A percentile compares a stretch with the other conserved stretches of the same genome.
These are phyloP conservation scores for Calocybe indica DNA, from an alignment of 768 basidiomycete genomes.

Conservation along the genomic window DNA sequence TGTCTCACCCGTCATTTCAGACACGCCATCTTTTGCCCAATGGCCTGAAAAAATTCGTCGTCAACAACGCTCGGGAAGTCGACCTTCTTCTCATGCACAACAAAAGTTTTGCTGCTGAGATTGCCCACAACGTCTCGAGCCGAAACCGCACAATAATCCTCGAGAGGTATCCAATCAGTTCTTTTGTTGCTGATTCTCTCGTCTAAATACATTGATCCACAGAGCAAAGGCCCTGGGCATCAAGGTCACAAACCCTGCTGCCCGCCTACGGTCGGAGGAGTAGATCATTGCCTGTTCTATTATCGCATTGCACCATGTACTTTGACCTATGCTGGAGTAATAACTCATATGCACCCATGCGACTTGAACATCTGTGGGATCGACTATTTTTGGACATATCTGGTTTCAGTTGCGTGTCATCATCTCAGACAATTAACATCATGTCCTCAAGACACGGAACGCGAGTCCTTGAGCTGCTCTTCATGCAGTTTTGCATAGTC, in stretches of 20 bases:
- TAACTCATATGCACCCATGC: slow-evolving; percentile 42
- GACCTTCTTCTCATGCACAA: slow-evolving; percentile 98
- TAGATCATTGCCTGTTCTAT: slow-evolving; percentile 38
- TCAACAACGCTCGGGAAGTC: slow-evolving; percentile 89
- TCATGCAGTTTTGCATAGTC: background rate
- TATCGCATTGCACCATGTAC: slow-evolving; percentile 34
- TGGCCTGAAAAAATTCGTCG: slow-evolving; percentile 93
- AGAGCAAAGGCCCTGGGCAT: slow-evolving; percentile 84
- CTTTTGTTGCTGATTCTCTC: background rate
- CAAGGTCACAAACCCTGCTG: slow-evolving; percentile 92
- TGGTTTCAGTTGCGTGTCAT: background rate
- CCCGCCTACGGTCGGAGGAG: slow-evolving; percentile 94
- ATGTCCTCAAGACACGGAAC: slow-evolving; percentile 7
- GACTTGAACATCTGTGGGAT: slow-evolving; percentile 10
- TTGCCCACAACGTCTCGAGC: slow-evolving; percentile 94
- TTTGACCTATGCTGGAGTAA: slow-evolving; percentile 54
- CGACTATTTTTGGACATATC: background rate
- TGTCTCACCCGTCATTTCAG: slow-evolving; percentile 24
- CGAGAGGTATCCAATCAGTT: slow-evolving; percentile 56
- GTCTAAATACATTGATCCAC: slow-evolving; percentile 7
- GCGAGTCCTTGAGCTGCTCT: slow-evolving; percentile 8
- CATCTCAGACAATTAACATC: background rate
- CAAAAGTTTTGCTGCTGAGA: slow-evolving; percentile 92
- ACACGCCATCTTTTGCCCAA: slow-evolving; percentile 95
- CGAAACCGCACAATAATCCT: slow-evolving; percentile 90